Base-by-base conservation (phyloP, 768 basidiomycete species). In the Leucocoprinus birnbaumii region DNA sequence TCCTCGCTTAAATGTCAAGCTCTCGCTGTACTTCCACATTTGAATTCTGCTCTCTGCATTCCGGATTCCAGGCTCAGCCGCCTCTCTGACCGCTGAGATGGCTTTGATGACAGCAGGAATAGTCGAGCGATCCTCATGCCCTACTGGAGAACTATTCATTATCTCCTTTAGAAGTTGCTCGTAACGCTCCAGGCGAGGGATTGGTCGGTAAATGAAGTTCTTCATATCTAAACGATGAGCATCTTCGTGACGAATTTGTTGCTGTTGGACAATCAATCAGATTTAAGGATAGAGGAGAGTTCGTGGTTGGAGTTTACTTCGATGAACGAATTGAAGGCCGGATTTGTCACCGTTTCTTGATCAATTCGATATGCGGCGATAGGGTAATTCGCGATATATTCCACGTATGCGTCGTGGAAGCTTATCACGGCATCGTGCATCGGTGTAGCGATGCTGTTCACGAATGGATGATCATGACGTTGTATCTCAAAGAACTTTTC, bases 321-420 rank as follows among this genome's bases (percentile, higher is more conserved):
- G 16, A 93, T 82, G 63, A 97, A 94, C 1, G 75, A 67, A 64
- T 86, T 85, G 75, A 99, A 98, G 2, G 84, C 73, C 1, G 79
- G 72, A 60, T 96, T 98, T 51, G 80, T 87, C 9, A 79, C 85
- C 78, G 89, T 85, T 72, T 97, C 95, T 26, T 94, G 87, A 56
- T 92, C 90, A 53, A 98, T 88, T 42, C 88, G 74, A 63, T 90
- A 90, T 1, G 89, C 87, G 0, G 94, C 95, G 46, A 92, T 90
- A 1, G 96, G 95, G 69, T 94, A 91, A 71, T 94, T 87, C n/a
- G 90, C 83, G 58, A 93, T 84, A 62, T 97, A 98, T 58, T 93
- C 89, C 78, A 94, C 84, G 69, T 99, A 99, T 13, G 89, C 87
- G 47, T 91, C 89, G 5, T 91, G 82, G 78, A 96, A 98, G 61